These are phyloP conservation scores for Fusarium piperis DNA, from an alignment of 2,329 filamentous ascomycete species.

Conservation along the genomic window DNA sequence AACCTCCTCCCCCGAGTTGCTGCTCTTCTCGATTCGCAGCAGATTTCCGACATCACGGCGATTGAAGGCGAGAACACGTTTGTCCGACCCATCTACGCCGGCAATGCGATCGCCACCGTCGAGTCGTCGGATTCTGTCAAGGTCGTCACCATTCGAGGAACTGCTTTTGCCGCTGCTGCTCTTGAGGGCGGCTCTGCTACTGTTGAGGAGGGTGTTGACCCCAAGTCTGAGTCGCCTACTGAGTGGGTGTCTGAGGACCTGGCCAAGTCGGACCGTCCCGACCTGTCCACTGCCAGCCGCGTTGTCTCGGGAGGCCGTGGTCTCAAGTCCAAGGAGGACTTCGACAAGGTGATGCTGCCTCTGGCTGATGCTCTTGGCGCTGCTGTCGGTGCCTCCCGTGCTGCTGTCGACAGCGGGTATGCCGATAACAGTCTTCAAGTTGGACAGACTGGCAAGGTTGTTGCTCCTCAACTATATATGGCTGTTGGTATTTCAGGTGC, in stretches of 20 bases:
- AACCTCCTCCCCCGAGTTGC: slow-evolving; percentile 91
- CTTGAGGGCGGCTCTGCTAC: slow-evolving; percentile 77
- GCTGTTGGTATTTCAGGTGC: slow-evolving; percentile 96
- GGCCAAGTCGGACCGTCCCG: slow-evolving; percentile 91
- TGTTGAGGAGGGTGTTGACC: slow-evolving; percentile 84
- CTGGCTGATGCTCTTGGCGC: slow-evolving; percentile 92
- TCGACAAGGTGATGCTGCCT: slow-evolving; percentile 90
- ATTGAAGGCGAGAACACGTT: slow-evolving; percentile 95
- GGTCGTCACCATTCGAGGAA: slow-evolving; percentile 91
- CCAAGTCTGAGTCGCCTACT: slow-evolving; percentile 75
- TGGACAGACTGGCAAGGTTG: slow-evolving; percentile 98
- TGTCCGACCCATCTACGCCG: slow-evolving; percentile 95
- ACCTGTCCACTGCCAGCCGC: slow-evolving; percentile 86
- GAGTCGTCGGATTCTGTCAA: slow-evolving; percentile 89
- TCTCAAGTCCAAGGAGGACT: slow-evolving; percentile 97
- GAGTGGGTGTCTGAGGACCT: slow-evolving; percentile 97
- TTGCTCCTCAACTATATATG: slow-evolving; percentile 94
- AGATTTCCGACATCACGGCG: slow-evolving; percentile 89
- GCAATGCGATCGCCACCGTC: slow-evolving; percentile 96
- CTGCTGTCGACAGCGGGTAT: slow-evolving; percentile 96
- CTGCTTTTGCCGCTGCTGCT: slow-evolving; percentile 83
- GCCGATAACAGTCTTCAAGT: slow-evolving; percentile 99
- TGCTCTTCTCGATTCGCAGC: slow-evolving; percentile 89
- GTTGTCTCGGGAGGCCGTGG: slow-evolving; percentile 95
- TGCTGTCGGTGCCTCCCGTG: slow-evolving; percentile 94